These are phyloP conservation scores for Ceratobasidium sp. DNA, from an alignment of 1,284 basidiomycete species.

Conservation along the genomic window DNA sequence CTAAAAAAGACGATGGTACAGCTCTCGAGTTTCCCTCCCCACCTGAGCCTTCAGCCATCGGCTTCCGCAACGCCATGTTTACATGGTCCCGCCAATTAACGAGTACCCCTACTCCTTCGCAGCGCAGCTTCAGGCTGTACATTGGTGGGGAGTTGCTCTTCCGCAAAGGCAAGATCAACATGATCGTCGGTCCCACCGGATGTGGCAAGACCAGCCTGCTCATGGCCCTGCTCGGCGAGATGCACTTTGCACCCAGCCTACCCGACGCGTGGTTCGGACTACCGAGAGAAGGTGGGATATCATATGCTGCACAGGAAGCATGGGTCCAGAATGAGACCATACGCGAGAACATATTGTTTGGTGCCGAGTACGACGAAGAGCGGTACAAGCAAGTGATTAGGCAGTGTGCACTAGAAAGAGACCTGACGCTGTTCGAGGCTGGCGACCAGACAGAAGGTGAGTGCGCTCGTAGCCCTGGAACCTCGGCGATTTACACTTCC, in stretches of 20 bases:
- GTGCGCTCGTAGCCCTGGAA: background rate
- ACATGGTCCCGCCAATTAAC: conserved; percentile 52
- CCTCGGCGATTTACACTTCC: background rate
- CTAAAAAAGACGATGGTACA: conserved; percentile 49
- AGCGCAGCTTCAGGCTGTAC: conserved; percentile 56
- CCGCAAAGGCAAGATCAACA: conserved; percentile 62
- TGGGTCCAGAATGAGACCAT: conserved; percentile 72
- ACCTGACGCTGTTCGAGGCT: conserved; percentile 58
- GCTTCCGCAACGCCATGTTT: conserved; percentile 57
- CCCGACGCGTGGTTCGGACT: conserved; percentile 69
- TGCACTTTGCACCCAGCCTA: conserved; percentile 61
- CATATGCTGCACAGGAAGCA: conserved; percentile 78
- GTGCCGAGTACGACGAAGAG: conserved; percentile 57
- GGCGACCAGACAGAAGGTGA: conserved; percentile 70
- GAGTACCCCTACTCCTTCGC: conserved; percentile 42
- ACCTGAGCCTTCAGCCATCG: conserved; percentile 48
- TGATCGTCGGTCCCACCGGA: conserved; percentile 67
- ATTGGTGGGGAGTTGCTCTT: conserved; percentile 63
- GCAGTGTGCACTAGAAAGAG: conserved; percentile 54
- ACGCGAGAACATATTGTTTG: conserved; percentile 65
- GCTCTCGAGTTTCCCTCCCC: conserved; percentile 46
- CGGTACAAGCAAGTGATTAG: conserved; percentile 57
- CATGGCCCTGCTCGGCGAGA: conserved; percentile 59
- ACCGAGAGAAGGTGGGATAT: conserved; percentile 70
- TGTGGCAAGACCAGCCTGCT: conserved; percentile 57